Conservation (phyloP, 352 stramenopile genomes). For the Saprolegnia diclina region DNA sequence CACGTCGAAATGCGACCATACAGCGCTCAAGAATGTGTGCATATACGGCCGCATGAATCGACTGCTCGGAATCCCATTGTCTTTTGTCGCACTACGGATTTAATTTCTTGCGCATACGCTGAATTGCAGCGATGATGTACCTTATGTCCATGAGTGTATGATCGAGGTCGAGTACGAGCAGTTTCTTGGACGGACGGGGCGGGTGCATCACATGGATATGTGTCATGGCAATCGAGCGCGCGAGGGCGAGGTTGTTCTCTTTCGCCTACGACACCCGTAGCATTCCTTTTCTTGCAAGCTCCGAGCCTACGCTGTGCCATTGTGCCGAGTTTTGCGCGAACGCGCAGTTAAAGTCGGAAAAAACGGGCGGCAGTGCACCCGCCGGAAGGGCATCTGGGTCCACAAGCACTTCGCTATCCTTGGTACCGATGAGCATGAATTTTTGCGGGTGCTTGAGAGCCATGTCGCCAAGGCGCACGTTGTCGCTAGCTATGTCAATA, state of each 20-base stretch:
- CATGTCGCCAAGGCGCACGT: conserved; percentile 22
- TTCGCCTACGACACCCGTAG: conserved; percentile 37
- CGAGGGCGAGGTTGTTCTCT: conserved; percentile 60
- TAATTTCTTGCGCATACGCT: not conserved
- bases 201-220: conserved; percentile 70
- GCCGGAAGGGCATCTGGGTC: conserved; percentile 12
- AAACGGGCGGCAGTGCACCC: conserved; percentile 29
- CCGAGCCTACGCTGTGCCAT: conserved; percentile 14
- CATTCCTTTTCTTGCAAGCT: conserved; percentile 40
- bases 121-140: conserved; percentile 29
- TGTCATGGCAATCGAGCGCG: conserved; percentile 63
- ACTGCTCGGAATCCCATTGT: not conserved
- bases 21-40: conserved; percentile 68
- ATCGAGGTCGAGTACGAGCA: conserved; percentile 86
- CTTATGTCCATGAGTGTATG: conserved; percentile 86
- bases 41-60: conserved; percentile 65
- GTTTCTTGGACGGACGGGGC: conserved; percentile 52
- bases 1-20: conserved; percentile 83
- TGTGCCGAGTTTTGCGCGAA: conserved; percentile 47
- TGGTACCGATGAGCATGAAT: conserved; percentile 29
- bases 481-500: not conserved
- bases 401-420: conserved; percentile 29
- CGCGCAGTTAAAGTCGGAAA: conserved; percentile 82
- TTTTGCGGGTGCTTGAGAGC: conserved; percentile 16
- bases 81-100: conserved; percentile 3